phyloP scores from a whole-genome alignment of 345 rosid genomes.

The Iberis pinnata region DNA sequence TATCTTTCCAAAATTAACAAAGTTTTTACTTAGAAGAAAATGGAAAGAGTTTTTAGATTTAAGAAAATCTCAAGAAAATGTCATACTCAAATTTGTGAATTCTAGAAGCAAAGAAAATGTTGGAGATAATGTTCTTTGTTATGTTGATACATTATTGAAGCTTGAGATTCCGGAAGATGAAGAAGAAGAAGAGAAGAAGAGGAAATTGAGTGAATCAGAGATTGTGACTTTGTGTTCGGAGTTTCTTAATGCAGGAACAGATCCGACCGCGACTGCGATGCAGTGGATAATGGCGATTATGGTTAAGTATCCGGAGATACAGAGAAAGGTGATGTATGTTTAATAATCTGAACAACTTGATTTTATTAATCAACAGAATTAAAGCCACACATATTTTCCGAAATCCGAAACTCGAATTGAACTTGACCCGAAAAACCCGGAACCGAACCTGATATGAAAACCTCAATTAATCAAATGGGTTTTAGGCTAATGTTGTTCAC shows the following conservation, averaged over 20 bases:
- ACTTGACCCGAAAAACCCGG: too few relatives aligned
- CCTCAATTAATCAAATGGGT: too few relatives aligned
- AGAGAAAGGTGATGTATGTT: too few relatives aligned
- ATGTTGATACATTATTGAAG: constrained; percentile 29
- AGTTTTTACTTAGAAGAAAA: constrained; percentile 21
- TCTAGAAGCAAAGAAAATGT: constrained; percentile 5
- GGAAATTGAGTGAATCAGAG: constrained; percentile 30
- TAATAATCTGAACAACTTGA: too few relatives aligned
- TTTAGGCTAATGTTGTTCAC: too few relatives aligned
- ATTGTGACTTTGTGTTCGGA: constrained; percentile 30
- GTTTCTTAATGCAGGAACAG: constrained; percentile 32
- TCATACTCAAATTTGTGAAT: constrained; percentile 23
- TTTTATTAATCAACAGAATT: too few relatives aligned
- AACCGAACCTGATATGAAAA: too few relatives aligned
- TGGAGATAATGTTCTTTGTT: constrained; percentile 28
- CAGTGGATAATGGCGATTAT: constrained; percentile 35
- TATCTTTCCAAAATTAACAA: constrained; percentile 34
- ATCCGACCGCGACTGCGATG: constrained; percentile 30
- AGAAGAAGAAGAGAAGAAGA: constrained; percentile 22
- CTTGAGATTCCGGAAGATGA: constrained; percentile 26
- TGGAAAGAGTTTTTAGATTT: constrained; percentile 27
- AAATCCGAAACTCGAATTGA: too few relatives aligned
- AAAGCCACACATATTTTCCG: too few relatives aligned
- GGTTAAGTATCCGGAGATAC: constrained; percentile 33
- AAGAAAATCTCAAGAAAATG: constrained; percentile 26